Evolutionary conservation across 2,329 filamentous ascomycete genomes (phyloP), one percentile per base, ranked within the genome.

Genomic region (Paecilomyces niveus): DNA sequence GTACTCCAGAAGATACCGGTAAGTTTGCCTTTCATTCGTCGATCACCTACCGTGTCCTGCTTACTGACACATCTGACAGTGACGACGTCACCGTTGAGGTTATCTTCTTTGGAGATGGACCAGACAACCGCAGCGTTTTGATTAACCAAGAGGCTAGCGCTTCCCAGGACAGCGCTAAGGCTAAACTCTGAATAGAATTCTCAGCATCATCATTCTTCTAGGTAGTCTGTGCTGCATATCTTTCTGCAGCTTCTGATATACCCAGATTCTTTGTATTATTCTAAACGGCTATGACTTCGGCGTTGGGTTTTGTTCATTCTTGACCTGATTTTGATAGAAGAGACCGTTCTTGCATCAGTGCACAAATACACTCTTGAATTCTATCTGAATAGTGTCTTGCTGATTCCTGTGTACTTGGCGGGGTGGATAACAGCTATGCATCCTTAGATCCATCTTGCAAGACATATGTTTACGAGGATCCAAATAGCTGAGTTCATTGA

Each of bases 81-180:
- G 94, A 99, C 71, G 94, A 99, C 72, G 78, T 99, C 62, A 99
- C 94, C 0, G 93, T 99, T 15, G 91, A 99, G 74, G 94, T 99
- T 61, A 96, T 99, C 70, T 99, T 99, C 82, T 99, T 99, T 68
- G 94, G 94, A 60, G 85, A 96, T 65, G 85, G 88, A 35, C 70
- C 87, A 56, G 87, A 87, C 71, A 89, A 83, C 31, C 92, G 92
- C 35, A 87, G 88, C 62, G 88, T 97, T 4, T 84, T 88, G 4
- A 74, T 96, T 59, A 99, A 97, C 74, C 81, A 88, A 63, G 93
- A 97, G 69, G 94, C 94, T 1, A 96, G 88, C 60, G 90, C 89
- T 45, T 73, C 79, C 1, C 76, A 78, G 55, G 72, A 76, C 15
- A 74, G 74, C 18, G 65, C 67, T 29, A 81, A 81, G 65, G 68